A percentile compares a stretch with the other conserved stretches of the same genome.
Evolutionary conservation across 352 stramenopile genomes (phyloP).

Genomic region (Globisporangium parvum): DNA sequence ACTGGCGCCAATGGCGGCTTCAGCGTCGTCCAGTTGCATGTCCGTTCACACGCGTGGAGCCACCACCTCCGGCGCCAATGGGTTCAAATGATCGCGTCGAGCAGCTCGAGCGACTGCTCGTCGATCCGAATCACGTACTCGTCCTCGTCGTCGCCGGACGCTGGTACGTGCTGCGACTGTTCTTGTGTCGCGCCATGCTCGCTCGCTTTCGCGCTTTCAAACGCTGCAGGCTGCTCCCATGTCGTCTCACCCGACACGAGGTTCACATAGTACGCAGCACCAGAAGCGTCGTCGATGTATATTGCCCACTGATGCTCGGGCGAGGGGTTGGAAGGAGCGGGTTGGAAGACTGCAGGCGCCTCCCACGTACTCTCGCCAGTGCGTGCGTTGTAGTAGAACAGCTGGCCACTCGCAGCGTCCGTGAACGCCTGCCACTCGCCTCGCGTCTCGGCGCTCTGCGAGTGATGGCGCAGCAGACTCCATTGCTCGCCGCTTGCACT

Average conservation of each 20-base stretch:
- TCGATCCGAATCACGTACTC: conserved; percentile 43
- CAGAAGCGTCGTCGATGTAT: conserved; percentile 40
- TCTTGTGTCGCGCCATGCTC: background rate
- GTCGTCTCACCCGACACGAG: conserved; percentile 35
- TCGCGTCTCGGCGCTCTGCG: conserved; percentile 15
- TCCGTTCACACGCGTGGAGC: no score
- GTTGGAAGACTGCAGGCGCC: conserved; percentile 14
- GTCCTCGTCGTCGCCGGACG: conserved; percentile 20
- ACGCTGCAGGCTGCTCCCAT: conserved; percentile 33
- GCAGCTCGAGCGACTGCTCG: conserved; percentile 6
- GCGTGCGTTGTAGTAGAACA: conserved; percentile 65
- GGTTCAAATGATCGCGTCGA: background rate
- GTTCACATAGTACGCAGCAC: conserved; percentile 51
- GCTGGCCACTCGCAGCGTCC: conserved; percentile 41
- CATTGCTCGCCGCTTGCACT: conserved; percentile 2
- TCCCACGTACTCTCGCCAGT: conserved; percentile 64
- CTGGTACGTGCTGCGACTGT: background rate
- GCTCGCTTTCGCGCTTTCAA: background rate
- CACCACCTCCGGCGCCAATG: no score
- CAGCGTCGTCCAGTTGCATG: no score
- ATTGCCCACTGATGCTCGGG: conserved; percentile 23
- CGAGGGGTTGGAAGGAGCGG: conserved; percentile 4
- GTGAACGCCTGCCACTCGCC: conserved; percentile 54
- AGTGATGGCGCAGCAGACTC: conserved; percentile 20
- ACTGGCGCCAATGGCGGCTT: no score